Evolutionary conservation across 1,139 yeast genomes (phyloP), one percentile per base, ranked within the genome.

Genomic region (Nakaseomyces uthaithaninus): DNA sequence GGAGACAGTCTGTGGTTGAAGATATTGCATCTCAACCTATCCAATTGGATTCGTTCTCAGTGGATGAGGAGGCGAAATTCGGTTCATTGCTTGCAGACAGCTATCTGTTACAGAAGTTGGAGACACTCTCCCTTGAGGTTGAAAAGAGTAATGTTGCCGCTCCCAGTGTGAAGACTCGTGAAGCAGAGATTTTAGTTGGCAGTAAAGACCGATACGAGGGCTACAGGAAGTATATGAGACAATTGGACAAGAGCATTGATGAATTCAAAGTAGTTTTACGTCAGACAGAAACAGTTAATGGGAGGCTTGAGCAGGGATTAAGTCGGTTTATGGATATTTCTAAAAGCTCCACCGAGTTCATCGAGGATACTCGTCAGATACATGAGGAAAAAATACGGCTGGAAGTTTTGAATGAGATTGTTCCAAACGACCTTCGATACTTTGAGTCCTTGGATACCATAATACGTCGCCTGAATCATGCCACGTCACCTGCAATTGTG

Each of bases 371-470:
- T 2, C 74, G 74, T 40, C 57, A 66, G 9, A 62, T 83, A 38
- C 68, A 80, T 43, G 64, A 67, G 3, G 72, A 75, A 40, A 77
- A 78, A 46, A 62, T 61, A 3, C 66, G 68, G 17, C 65, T 78
- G 43, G 64, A 66, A 14, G 44, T 48, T 1, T 62, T 77, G 36
- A 67, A 75, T 30, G 60, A 63, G 1, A 74, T 75, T 4, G 66
- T 89, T 17, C 71, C 74, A 27, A 47, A 54, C 1, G 71, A 77
- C 41, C 68, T 89, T 44, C 63, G 66, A 33, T 69, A 77, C 42
- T 87, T 85, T 55, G 87, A 82, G 45, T 69, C 74, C 20, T 65
- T 89, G 43, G 94, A 86, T 41, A 66, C 72, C 3, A 79, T 86
- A 23, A 80, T 85, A 17, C 71, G 77, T 45, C 70, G 71, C 36